Evolutionary conservation across 805 yeast species (phyloP).

Genomic region (Tetrapisispora arboricola): DNA sequence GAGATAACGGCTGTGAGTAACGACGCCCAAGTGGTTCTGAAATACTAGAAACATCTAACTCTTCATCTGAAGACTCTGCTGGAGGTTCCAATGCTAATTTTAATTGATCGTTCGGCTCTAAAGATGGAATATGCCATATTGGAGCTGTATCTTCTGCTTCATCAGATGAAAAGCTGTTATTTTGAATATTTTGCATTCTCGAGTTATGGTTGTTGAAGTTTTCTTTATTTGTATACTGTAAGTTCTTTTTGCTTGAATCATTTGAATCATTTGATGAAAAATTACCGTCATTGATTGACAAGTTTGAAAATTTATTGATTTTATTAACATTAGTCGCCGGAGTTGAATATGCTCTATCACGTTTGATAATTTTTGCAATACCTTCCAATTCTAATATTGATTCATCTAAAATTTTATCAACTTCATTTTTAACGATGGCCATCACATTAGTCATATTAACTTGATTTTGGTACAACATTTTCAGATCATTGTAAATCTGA

Average conservation of each 20-base stretch:
- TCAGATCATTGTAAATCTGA: slow-evolving; percentile 29
- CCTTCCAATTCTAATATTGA: slow-evolving; percentile 9
- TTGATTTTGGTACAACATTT: slow-evolving; percentile 29
- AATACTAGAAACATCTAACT: not conserved
- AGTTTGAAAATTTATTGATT: not conserved
- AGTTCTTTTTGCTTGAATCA: not conserved
- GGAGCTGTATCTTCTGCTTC: slow-evolving; percentile 20
- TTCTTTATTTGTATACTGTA: not conserved
- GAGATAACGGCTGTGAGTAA: not conserved
- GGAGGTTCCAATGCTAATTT: slow-evolving; percentile 19
- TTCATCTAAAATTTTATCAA: slow-evolving; percentile 22
- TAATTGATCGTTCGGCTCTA: slow-evolving; percentile 33
- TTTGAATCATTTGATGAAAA: not conserved
- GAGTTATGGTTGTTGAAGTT: not conserved
- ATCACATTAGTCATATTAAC: slow-evolving; percentile 33
- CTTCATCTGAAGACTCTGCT: not conserved
- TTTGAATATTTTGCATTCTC: not conserved
- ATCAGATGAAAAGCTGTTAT: slow-evolving; percentile 3
- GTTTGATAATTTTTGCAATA: slow-evolving; percentile 10
- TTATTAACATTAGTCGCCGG: slow-evolving; percentile 6
- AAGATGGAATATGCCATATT: slow-evolving; percentile 32
- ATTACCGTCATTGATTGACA: not conserved
- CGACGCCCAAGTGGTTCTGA: not conserved
- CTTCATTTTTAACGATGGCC: slow-evolving; percentile 27
- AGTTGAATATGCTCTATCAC: slow-evolving; percentile 29